These are phyloP conservation scores for Fusarium lyarnte DNA, from an alignment of 2,329 filamentous ascomycete genomes.

Conservation along the genomic window DNA sequence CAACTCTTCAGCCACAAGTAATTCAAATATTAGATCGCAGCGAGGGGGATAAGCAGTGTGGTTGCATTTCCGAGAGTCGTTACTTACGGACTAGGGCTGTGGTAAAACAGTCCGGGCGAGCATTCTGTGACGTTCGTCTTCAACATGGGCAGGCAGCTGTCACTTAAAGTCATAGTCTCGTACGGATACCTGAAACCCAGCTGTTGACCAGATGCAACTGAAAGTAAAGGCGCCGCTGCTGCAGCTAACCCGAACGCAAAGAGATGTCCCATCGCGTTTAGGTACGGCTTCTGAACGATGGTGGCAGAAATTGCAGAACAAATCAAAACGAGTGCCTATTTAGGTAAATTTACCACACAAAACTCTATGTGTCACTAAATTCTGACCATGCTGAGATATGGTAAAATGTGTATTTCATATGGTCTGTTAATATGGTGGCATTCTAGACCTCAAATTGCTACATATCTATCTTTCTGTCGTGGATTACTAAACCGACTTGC, in stretches of 20 bases:
- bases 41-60: not conserved
- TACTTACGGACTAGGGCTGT: not conserved
- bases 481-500: not conserved
- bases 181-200: not conserved
- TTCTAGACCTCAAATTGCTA: not conserved
- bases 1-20: not conserved
- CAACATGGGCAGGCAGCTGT: not conserved
- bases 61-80: not conserved
- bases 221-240: not conserved
- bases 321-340: not conserved
- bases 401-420: fast-evolving
- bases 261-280: not conserved
- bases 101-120: not conserved
- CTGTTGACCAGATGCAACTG: not conserved
- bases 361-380: fast-evolving
- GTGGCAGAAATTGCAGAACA: not conserved
- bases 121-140: not conserved
- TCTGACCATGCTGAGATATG: not conserved
- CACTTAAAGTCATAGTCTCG: not conserved
- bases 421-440: not conserved
- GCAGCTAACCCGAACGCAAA: not conserved
- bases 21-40: not conserved
- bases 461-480: not conserved
- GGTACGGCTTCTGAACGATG: not conserved
- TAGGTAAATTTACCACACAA: not conserved